Conservation (phyloP, 202 grass and related monocot genomes). For the Panicum hallii region DNA sequence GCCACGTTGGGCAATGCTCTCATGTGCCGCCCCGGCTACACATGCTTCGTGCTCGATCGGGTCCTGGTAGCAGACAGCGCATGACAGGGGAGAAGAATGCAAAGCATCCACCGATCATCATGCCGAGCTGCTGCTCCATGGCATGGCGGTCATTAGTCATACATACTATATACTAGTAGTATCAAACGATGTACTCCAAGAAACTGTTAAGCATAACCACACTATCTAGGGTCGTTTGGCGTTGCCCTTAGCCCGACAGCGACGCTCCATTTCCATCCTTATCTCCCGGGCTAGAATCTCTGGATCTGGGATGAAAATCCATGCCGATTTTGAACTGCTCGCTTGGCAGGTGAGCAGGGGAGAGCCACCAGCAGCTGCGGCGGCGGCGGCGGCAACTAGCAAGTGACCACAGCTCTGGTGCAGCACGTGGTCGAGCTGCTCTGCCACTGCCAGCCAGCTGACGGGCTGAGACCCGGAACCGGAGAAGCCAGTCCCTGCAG, state of each 20-base stretch:
- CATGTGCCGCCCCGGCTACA: constrained; percentile 7
- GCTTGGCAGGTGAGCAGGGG: neutral
- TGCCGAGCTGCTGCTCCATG: neutral
- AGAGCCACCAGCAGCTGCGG: neutral
- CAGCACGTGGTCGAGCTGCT: constrained; percentile 46
- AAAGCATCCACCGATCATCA: neutral
- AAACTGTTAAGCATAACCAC: neutral
- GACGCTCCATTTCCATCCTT: too few species aligned
- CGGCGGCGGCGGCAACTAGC: neutral
- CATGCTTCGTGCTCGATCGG: neutral
- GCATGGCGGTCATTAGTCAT: neutral
- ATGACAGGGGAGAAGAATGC: constrained; percentile 21
- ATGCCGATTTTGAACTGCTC: constrained; percentile 29
- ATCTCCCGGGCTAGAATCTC: neutral
- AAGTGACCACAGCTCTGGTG: neutral
- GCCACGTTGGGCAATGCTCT: constrained; percentile 33
- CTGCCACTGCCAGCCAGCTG: constrained; percentile 20
- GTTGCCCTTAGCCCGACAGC: too few species aligned
- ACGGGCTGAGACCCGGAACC: constrained; percentile 21
- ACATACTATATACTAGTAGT: too few species aligned
- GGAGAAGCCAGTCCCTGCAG: neutral
- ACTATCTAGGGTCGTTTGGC: too few species aligned
- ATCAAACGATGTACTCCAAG: too few species aligned
- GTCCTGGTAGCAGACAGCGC: constrained; percentile 21
- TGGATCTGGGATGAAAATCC: constrained; percentile 42